Evolutionary conservation across 129 eudicot genomes (phyloP), one percentile per base, ranked within the genome.

Genomic region (Calendula officinalis): DNA sequence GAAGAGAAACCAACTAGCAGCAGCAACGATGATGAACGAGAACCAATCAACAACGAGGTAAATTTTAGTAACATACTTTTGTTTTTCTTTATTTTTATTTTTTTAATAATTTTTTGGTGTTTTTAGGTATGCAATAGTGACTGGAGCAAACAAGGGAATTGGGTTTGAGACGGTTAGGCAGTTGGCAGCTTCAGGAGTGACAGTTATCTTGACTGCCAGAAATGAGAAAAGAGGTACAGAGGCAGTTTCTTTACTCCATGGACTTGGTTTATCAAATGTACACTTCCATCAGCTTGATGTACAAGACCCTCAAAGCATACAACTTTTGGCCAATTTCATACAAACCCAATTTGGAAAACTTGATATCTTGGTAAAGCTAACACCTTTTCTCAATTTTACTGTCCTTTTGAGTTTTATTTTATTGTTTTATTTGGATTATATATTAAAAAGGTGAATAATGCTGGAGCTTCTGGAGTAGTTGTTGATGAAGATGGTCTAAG

Each of bases 141-240:
- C 97, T 3, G 95, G 95, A 67, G 95, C 95, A 44, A 90, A 90
- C 72, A 86, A 84, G 83, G 97, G 97, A 33, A 90, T 86, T 15
- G 97, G 97, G 8, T 53, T 83, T 4, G 95, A 90, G 82, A 86
- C 83, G 0, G 95, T 79, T 40, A 58, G 82, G 54, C 97, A 86
- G 75, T 82, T 90, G 4, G 95, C 89, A 8, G 77, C 55, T 30
- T 77, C 85, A 0, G 95, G 88, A 1, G 80, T 82, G 66, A 83
- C 77, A 33, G 91, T 90, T 3, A 56, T 90, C 30, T 60, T 90
- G 32, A 84, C 97, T 27, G 89, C 97, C 36, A 73, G 97, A 51
- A 81, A 90, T 39, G 83, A 81, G 73, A 78, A 70, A 22, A 79
- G 95, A 66, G 95, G 95, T 38, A 62, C 44, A 13, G 89, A 81